Percentiles rank a stretch among this genome's conserved stretches.
Evolutionary conservation across 805 yeast species (phyloP).

Genomic region (Hanseniaspora pseudoguilliermondii): DNA sequence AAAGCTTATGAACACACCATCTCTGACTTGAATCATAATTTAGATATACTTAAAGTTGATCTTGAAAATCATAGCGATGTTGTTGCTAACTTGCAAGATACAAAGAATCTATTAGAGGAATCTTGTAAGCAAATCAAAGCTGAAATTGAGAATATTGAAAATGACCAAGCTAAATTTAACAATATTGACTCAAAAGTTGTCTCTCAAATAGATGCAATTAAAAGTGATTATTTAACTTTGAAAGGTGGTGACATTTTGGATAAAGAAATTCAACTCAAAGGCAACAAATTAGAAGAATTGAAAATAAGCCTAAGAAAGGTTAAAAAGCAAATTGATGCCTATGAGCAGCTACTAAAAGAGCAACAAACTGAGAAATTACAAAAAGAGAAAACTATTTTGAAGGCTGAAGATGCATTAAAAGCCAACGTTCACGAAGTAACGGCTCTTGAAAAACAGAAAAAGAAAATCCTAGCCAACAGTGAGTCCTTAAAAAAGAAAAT

Average conservation of each 20-base stretch:
- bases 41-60: neutral
- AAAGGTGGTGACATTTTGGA: constrained; percentile 3
- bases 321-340: constrained; percentile 22
- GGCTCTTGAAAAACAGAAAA: constrained; percentile 36
- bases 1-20: neutral
- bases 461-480: constrained; percentile 36
- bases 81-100: neutral
- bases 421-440: constrained; percentile 41
- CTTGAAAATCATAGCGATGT: neutral
- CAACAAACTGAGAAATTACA: constrained; percentile 29
- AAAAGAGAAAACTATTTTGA: constrained; percentile 27
- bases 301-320: constrained; percentile 18
- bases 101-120: neutral
- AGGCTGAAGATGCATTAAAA: constrained; percentile 27
- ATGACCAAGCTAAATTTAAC: neutral
- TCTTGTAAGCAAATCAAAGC: neutral
- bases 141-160: neutral
- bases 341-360: constrained; percentile 16
- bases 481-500: constrained; percentile 41
- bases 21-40: neutral
- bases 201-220: neutral
- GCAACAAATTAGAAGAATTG: constrained; percentile 6
- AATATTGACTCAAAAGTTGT: neutral
- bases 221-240: neutral
- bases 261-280: neutral